Base-by-base conservation (phyloP, 495 filamentous ascomycete species). In the Neurospora africana region DNA sequence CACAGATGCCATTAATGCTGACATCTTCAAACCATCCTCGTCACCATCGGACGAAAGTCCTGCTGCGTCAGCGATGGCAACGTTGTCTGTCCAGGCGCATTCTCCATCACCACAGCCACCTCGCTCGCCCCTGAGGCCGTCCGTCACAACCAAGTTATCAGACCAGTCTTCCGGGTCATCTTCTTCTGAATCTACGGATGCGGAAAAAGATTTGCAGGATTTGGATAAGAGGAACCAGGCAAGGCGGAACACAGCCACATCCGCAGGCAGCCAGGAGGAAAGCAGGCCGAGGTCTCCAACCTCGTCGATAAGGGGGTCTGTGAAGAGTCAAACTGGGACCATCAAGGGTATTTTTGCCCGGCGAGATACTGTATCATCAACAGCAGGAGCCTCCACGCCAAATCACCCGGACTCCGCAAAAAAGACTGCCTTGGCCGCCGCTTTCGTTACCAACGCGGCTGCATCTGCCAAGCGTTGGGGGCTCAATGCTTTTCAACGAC, bases 391-490 rank as follows among this genome's bases (percentile, higher is more conserved):
- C 9, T 73, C 72, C 36, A 78, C 77, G 4, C 74, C 78, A 17
- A 78, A 77, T 30, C 61, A 70, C 5, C 76, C 70, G 15, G 76
- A 78, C 2, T 19, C 68, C 13, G 75, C 82, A 13, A 87, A 85
- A 74, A 80, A 82, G 15, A 81, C 81, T 61, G 80, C 85, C 4
- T 71, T 89, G 37, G 84, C 88, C 36, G 88, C 91, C 5, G 53
- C 53, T 65, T 65, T 65, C 1, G 84, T 96, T 41, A 87, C 90
- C 1, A 89, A 89, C 61, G 92, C 90, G 5, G 91, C 93, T 19
- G 90, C 91, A 6, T 90, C 88, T 15, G 92, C 93, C 3, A 94
- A 91, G 79, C 93, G 92, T 80, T 98, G 94, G 94, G 88, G 91
- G 21, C 87, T 88, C 83, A 90, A 87, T 75, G 88, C 92, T 5